Evolutionary conservation across 139 green algal genomes (phyloP), one percentile per base, ranked within the genome.

Genomic region (Gonium pectorale): DNA sequence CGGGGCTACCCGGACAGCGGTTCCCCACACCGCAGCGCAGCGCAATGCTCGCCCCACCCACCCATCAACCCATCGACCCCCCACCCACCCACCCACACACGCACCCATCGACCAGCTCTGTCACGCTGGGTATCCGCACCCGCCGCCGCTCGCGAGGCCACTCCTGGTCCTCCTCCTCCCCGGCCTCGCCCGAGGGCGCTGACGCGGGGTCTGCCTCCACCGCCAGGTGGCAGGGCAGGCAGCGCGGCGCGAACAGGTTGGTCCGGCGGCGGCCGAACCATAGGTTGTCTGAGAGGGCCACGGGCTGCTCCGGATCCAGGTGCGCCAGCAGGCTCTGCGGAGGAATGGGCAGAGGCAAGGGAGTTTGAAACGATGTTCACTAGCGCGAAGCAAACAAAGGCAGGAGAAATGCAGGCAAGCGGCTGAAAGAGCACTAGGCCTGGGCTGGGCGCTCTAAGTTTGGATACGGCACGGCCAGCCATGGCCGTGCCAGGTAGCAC

Each of bases 151-250:
- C 43, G 27, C 29, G 17, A 22, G 4, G 67, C 40, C 17, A 22
- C 41, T 56, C 49, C 17, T 17, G 17, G 43, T 43, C 43, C 49
- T 31, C 46, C 31, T 15, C 44, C 70, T 54, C 49, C 63, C 3
- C 33, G 2, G 2, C 33, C 63, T 44, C 9, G 2, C 33, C 63
- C 4, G 31, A n/a, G 31, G 43, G 62, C 22, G 62, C 5, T 17
- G 54, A 59, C n/a, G 22, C 17, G 11, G 77, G 77, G 77, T 83
- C 62, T 5, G 77, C 62, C n/a, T 83, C 77, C 60, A 83, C 77
- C 38, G 77, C 77, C 60, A 85, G 38, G 79, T 85, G 79, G 62
- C 82, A 87, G 11, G 82, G 82, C 60, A 87, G 62, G 82, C 82
- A 87, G 62, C 82, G 82, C 37, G 82, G 82, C 46, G 82, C 70